Percentiles rank a stretch among this genome's conserved stretches.
Evolutionary conservation across 371 early-diverging fungal species (phyloP).

Genomic region (Lichtheimia ramosa): DNA sequence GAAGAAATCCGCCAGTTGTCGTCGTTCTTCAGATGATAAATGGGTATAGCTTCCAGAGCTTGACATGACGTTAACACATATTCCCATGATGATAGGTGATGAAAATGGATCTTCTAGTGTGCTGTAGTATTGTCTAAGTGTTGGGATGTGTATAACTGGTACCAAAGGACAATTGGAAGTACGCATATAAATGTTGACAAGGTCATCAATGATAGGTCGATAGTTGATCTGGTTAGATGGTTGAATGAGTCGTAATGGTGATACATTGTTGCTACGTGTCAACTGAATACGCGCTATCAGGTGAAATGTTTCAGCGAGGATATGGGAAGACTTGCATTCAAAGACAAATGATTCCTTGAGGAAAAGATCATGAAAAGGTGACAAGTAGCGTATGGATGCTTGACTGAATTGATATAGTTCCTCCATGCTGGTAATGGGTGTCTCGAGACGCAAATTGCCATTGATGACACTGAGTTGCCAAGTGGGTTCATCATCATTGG

Average conservation of each 20-base stretch:
- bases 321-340: not conserved
- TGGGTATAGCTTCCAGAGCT: not conserved
- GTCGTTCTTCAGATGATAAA: conserved; percentile 4
- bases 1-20: conserved; percentile 21
- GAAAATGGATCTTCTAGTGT: conserved; percentile 8
- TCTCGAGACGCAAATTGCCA: conserved; percentile 11
- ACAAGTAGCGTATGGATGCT: conserved; percentile 12
- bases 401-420: conserved; percentile 10
- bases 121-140: conserved; percentile 5
- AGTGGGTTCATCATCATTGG: not conserved
- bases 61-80: conserved; percentile 6
- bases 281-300: not conserved
- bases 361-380: conserved; percentile 14
- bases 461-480: conserved; percentile 16
- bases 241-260: no score
- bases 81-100: conserved; percentile 10
- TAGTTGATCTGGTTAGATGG: not conserved
- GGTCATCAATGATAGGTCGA: conserved; percentile 1
- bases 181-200: conserved; percentile 4
- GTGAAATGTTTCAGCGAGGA: not conserved
- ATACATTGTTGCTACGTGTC: not conserved
- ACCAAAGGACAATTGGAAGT: not conserved
- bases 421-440: conserved; percentile 7
- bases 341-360: not conserved
- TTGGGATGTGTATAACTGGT: conserved; percentile 9